Evolutionary conservation across 1,284 basidiomycete species (phyloP).

Genomic region (Apiotrichum siamense): DNA sequence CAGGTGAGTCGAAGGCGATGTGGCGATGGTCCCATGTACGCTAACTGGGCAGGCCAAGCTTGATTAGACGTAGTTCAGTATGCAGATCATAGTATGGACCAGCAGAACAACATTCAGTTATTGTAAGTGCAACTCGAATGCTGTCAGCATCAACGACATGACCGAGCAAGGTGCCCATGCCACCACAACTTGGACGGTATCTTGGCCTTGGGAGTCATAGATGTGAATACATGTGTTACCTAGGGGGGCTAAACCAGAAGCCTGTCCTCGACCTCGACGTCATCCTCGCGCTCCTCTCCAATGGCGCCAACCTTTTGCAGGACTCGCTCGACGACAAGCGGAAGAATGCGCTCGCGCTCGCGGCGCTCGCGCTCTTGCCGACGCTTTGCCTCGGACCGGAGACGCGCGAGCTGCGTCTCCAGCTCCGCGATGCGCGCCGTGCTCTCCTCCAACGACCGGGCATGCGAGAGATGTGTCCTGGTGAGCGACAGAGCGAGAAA

Average conservation of each 20-base stretch:
- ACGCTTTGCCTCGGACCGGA: slow-evolving; percentile 25
- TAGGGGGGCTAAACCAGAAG: slow-evolving; percentile 5
- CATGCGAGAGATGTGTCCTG: slow-evolving; percentile 39
- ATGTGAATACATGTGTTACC: neutral
- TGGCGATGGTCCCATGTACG: neutral
- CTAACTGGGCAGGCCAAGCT: slow-evolving; percentile 16
- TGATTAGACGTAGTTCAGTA: neutral
- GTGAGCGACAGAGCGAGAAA: slow-evolving; percentile 42
- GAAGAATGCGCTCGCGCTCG: slow-evolving; percentile 41
- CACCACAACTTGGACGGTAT: too few relatives aligned
- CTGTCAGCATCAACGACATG: too few relatives aligned
- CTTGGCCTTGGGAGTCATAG: neutral
- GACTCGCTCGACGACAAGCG: slow-evolving; percentile 41
- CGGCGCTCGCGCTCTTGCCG: slow-evolving; percentile 30
- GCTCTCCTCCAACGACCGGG: slow-evolving; percentile 34
- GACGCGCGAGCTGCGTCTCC: slow-evolving; percentile 33
- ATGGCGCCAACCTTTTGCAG: slow-evolving; percentile 38
- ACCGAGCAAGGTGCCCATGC: too few relatives aligned
- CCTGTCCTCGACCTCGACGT: slow-evolving; percentile 23
- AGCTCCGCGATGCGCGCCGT: slow-evolving; percentile 34
- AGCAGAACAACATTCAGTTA: too few relatives aligned
- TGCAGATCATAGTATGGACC: neutral
- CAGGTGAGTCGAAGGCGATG: slow-evolving; percentile 56
- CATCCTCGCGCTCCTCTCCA: slow-evolving; percentile 21
- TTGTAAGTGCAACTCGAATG: too few relatives aligned